These are phyloP conservation scores for Halenospora varia DNA, from an alignment of 495 filamentous ascomycete species.

Conservation along the genomic window DNA sequence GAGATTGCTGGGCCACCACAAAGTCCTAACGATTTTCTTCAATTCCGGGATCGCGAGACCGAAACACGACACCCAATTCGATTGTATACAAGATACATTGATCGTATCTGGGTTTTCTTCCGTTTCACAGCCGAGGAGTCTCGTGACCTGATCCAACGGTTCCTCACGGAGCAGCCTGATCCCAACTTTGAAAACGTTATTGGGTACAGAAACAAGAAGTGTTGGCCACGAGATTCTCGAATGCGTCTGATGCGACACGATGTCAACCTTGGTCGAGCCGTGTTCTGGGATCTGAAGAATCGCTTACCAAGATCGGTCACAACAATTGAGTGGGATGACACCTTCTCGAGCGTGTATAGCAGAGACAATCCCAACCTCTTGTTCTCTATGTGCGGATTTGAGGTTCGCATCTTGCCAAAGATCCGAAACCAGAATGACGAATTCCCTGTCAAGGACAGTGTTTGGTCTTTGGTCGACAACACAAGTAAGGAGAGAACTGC, in stretches of 20 bases:
- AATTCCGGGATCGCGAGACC: slow-evolving; percentile 87
- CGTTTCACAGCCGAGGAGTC: slow-evolving; percentile 92
- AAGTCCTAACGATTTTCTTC: slow-evolving; percentile 95
- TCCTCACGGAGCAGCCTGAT: slow-evolving; percentile 96
- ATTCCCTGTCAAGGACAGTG: slow-evolving; percentile 95
- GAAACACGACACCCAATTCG: slow-evolving; percentile 93
- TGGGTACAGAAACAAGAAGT: slow-evolving; percentile 98
- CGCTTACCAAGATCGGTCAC: slow-evolving; percentile 89
- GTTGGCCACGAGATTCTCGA: slow-evolving; percentile 95
- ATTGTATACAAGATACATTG: slow-evolving; percentile 95
- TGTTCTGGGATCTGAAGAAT: slow-evolving; percentile 99
- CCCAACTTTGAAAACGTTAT: slow-evolving; percentile 99
- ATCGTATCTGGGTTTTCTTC: slow-evolving; percentile 98
- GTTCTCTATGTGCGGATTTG: slow-evolving; percentile 98
- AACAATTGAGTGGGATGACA: slow-evolving; percentile 99
- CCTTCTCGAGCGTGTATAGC: slow-evolving; percentile 98
- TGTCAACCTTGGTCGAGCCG: slow-evolving; percentile 95
- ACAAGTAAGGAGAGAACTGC: slow-evolving; percentile 95
- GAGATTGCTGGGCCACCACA: slow-evolving; percentile 97
- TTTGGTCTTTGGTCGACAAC: slow-evolving; percentile 96
- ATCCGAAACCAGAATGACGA: slow-evolving; percentile 92
- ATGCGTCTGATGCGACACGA: slow-evolving; percentile 99
- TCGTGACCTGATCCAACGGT: slow-evolving; percentile 92
- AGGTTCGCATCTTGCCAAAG: slow-evolving; percentile 96
- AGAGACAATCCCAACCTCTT: slow-evolving; percentile 96